Conservation (phyloP, 495 filamentous ascomycete species). For the Penicillium taxi region DNA sequence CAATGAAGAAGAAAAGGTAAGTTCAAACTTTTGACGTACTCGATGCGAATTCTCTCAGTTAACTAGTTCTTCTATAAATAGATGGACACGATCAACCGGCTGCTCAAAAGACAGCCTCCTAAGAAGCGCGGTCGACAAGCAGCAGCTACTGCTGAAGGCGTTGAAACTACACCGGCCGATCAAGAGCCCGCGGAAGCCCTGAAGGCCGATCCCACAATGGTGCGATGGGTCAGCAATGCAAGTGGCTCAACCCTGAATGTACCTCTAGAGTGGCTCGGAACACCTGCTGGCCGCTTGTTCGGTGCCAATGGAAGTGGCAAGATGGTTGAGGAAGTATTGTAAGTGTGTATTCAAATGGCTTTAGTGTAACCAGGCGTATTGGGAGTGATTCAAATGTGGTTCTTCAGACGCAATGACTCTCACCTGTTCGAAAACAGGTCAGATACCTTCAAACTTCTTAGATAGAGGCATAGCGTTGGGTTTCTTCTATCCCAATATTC, state of each 20-base stretch:
- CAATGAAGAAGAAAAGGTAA: constrained; percentile 96
- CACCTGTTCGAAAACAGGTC: constrained; percentile 1
- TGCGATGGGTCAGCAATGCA: constrained; percentile 70
- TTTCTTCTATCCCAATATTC: too few species aligned
- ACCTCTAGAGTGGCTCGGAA: constrained; percentile 73
- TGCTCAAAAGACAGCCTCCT: constrained; percentile 90
- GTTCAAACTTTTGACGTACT: too few species aligned
- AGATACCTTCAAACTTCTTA: constrained; percentile 1
- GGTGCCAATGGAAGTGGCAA: constrained; percentile 26
- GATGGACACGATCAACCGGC: constrained; percentile 98
- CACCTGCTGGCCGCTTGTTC: constrained; percentile 60
- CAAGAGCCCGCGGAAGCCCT: constrained; percentile 47
- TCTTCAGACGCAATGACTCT: too few species aligned
- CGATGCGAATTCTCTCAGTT: too few species aligned
- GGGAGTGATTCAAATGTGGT: too few species aligned
- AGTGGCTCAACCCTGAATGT: constrained; percentile 62
- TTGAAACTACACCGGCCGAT: constrained; percentile 43
- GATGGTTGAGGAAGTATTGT: constrained; percentile 44
- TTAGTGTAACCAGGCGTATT: constrained; percentile 23
- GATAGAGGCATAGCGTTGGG: too few species aligned
- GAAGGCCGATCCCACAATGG: constrained; percentile 59
- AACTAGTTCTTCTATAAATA: too few species aligned
- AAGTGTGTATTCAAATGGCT: constrained; percentile 5
- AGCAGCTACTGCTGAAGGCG: constrained; percentile 41
- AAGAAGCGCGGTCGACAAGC: constrained; percentile 58